Conservation (phyloP, 768 basidiomycete genomes). For the Hericium erinaceus region DNA sequence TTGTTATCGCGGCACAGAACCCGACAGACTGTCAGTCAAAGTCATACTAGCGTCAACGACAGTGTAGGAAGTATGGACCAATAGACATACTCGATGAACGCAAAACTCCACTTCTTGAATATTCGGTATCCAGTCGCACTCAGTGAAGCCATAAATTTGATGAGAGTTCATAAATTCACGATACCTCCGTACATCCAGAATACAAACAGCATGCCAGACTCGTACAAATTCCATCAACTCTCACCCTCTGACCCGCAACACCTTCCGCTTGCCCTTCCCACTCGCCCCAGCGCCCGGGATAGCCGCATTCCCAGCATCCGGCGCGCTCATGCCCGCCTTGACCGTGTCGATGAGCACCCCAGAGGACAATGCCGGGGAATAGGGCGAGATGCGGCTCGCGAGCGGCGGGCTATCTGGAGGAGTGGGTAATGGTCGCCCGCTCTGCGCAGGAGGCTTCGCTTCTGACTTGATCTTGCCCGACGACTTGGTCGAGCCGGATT, state of each 20-base stretch:
- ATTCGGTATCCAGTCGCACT: not conserved
- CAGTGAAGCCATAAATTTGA: not conserved
- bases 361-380: conserved; percentile 11
- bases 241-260: conserved; percentile 11
- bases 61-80: not conserved
- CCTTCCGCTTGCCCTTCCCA: conserved; percentile 16
- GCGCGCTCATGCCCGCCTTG: conserved; percentile 14
- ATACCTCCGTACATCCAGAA: not conserved
- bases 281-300: conserved; percentile 3
- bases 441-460: conserved; percentile 13
- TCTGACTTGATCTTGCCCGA: conserved; percentile 19
- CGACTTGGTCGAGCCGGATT: conserved; percentile 13
- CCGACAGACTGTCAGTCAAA: too few relatives aligned
- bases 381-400: conserved; percentile 37
- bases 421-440: conserved; percentile 40
- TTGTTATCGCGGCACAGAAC: too few relatives aligned
- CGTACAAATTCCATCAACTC: not conserved
- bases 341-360: conserved; percentile 13
- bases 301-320: conserved; percentile 5
- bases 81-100: not conserved
- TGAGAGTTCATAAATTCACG: not conserved
- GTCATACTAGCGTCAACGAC: not conserved
- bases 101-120: not conserved
- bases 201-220: not conserved
- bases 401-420: conserved; percentile 76